Evolutionary conservation across 805 yeast genomes (phyloP), one percentile per base, ranked within the genome.

Genomic region (Metschnikowia similis): DNA sequence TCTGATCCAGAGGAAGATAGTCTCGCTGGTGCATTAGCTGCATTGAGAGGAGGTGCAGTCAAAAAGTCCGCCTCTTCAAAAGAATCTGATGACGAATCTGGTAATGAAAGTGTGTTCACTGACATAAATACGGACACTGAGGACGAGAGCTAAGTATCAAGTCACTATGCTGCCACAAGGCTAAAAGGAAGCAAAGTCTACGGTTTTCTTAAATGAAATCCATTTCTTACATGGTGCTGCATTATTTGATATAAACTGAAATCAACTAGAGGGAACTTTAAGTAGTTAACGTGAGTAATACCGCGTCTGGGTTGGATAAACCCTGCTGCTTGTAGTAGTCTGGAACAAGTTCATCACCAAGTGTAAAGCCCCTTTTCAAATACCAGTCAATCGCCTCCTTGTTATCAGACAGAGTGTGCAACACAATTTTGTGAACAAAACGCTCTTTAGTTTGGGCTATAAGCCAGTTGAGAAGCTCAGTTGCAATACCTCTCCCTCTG

Each of bases 1-100:
- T 82, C 85, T 36, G 88, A 82, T 48, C 86, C 89, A 2, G 87
- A 81, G 48, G 91, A 85, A 61, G 91, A 85, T 60, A 74, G 87
- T 1, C 65, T 86, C 53, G 91, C 89, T 9, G 91, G 89, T 37
- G 87, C 89, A 0, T 69, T 86, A 69, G 87, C 89, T 5, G 78
- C 81, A 44, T 64, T 85, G 66, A 79, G 85, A 56, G 92, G 91
- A 28, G 81, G 78, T 39, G 68, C 72, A 7, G 85, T 79, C 10
- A 75, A 76, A 56, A 77, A 70, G 54, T 61, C 49, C 28, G 58
- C 48, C 16, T 65, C 57, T 8, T 70, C 65, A 29, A 69, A 60
- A 31, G 74, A 69, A 11, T 73, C 66, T 13, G 76, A 67, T 26
- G 79, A 72, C 13, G 77, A 63, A 29, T 58, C 62, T 43, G 72